Conservation (phyloP, 2,329 filamentous ascomycete species). For the Sporothrix dimorphospora region DNA sequence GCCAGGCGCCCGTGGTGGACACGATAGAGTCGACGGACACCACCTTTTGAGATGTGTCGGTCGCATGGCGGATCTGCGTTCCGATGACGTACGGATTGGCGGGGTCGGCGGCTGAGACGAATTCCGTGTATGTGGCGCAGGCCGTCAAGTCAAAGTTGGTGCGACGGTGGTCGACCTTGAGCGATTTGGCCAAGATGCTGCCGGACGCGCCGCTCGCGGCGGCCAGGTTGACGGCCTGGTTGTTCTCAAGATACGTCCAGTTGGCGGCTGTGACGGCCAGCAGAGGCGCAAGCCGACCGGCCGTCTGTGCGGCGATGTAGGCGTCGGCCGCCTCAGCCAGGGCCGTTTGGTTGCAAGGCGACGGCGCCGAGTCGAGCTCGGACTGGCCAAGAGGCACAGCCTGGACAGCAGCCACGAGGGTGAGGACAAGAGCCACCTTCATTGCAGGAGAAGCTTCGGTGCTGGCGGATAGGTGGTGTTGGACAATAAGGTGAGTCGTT, state of each 20-base stretch:
- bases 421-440: neutral
- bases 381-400: neutral
- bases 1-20: constrained; percentile 41
- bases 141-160: constrained; percentile 42
- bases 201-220: neutral
- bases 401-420: neutral
- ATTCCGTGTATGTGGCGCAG: constrained; percentile 46
- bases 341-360: constrained; percentile 22
- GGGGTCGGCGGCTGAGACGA: constrained; percentile 38
- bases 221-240: constrained; percentile 37
- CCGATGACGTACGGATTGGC: constrained; percentile 45
- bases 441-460: neutral
- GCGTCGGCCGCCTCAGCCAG: constrained; percentile 24
- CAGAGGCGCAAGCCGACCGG: constrained; percentile 31
- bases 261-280: constrained; percentile 25
- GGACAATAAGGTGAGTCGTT: neutral
- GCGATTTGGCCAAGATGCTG: constrained; percentile 40
- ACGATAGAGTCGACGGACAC: constrained; percentile 39
- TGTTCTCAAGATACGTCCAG: constrained; percentile 41
- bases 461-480: neutral
- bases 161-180: constrained; percentile 43
- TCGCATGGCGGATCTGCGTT: constrained; percentile 38
- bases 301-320: constrained; percentile 35
- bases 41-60: constrained; percentile 31
- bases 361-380: neutral